Base-by-base conservation (phyloP, 225 moss, liverwort and hornwort species). In the Takakia lepidozioides region DNA sequence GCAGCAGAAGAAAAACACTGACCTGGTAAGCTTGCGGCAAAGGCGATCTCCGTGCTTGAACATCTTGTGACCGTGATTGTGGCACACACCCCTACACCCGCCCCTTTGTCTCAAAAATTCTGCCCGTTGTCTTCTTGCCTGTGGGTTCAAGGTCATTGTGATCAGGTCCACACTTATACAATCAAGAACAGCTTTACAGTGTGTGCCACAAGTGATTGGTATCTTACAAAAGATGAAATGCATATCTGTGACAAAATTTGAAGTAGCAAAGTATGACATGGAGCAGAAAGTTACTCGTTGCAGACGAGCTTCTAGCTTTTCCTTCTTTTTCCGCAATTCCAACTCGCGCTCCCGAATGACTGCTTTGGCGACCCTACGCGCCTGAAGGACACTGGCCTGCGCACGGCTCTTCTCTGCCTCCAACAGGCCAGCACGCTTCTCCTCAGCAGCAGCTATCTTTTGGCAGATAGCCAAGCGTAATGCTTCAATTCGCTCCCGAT, bases 11-110 rank as follows among this genome's bases (percentile, higher is more conserved):
- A 7, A 1, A 7, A 32, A 32, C 7, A 27, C 62, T 80, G 52
- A 81, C 87, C 84, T 87, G 55, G 98, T 87, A 48, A 98, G 98
- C 62, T 91, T 80, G 61, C 91, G 91, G 41, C 87, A 98, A n/a
- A 98, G 83, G 21, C 75, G 78, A 58, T 98, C 98, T 20, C 98
- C 98, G 25, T 85, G 83, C 69, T 85, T 91, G 27, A 64, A 63
- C 24, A 91, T 59, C 67, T 76, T 98, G 44, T 85, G 98, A 41
- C 89, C 81, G 39, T 88, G 74, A 32, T 72, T 81, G 53, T 91
- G 98, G 23, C 80, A 91, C 3, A 80, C 77, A 38, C 85, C 87
- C 67, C 85, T 80, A 59, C 91, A 91, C 8, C 87, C 83, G 43
- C 98, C 91, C 48, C 87, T 87, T 60, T 91, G 87, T 68, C 87